These are phyloP conservation scores for Cucurbita maxima DNA, from an alignment of 306 rosid genomes.

Conservation along the genomic window DNA sequence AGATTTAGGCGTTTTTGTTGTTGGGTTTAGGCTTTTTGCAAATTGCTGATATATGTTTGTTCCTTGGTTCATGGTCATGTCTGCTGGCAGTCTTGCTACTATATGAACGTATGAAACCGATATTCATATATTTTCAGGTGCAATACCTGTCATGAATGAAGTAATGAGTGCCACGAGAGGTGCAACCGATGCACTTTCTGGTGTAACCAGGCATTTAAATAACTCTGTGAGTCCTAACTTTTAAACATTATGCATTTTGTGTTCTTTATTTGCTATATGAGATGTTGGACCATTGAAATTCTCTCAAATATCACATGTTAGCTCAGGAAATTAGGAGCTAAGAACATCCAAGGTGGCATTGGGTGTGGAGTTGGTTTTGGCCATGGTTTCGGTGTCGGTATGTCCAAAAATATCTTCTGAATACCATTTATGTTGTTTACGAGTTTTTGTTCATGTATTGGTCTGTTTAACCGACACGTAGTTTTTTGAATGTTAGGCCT, in stretches of 20 bases:
- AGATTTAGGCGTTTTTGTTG: background rate
- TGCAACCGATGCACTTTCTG: conserved; percentile 88
- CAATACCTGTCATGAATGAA: conserved; percentile 70
- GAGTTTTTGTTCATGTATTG: background rate
- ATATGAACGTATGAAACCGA: background rate
- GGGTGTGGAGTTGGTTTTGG: conserved; percentile 98
- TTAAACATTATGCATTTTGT: background rate
- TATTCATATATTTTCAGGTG: conserved; percentile 30
- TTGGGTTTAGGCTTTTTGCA: background rate
- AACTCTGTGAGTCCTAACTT: conserved; percentile 37
- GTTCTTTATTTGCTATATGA: background rate
- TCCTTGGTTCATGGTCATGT: background rate
- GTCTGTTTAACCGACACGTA: background rate
- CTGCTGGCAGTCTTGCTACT: background rate
- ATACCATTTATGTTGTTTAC: background rate
- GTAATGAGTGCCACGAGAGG: conserved; percentile 95
- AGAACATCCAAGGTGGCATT: conserved; percentile 64
- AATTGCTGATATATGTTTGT: background rate
- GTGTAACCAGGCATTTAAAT: conserved; percentile 68
- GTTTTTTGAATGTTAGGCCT: conserved; percentile 44
- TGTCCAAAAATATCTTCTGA: conserved; percentile 11
- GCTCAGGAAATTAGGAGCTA: conserved; percentile 85
- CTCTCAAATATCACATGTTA: conserved; percentile 14
- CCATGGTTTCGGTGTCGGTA: conserved; percentile 97
- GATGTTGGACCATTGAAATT: background rate